Evolutionary conservation across 2,329 filamentous ascomycete genomes (phyloP), one percentile per base, ranked within the genome.

Genomic region (Neocucurbitaria cava): DNA sequence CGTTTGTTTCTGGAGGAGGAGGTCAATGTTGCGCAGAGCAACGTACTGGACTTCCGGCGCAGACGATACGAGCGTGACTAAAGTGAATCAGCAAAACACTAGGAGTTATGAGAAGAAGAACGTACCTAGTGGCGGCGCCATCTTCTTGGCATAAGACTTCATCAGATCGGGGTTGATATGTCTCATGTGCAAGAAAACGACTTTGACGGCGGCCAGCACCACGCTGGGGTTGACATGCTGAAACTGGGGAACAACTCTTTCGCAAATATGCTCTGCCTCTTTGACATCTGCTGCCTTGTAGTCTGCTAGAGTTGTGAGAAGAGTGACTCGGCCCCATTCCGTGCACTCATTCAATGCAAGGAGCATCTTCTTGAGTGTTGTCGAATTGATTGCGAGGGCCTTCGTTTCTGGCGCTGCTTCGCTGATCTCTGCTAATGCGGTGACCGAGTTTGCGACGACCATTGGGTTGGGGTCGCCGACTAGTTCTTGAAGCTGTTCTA

Each of bases 221-320:
- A 99, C 95, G 73, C 94, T 96, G 2, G 95, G 91, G 72, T 99
- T 99, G 71, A 96, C 94, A 72, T 99, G 95, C 78, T 99, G 95
- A 75, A 99, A 99, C 73, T 99, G 95, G 36, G 95, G 95, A 47
- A 92, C 88, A 31, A 98, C 94, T 69, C 95, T 84, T 81, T 99
- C 95, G 77, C 95, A 99, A 54, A 99, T 97, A 75, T 98, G 95
- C 79, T 99, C 95, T 50, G 94, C 90, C 79, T 99, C 95, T 79
- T 97, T 98, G 56, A 92, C 83, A 73, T 98, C 94, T n/a, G 81
- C 74, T 0, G 94, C 87, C 63, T 87, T 88, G 78, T 98, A 98
- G 70, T 96, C 89, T 38, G 95, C 92, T 60, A 99, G 78, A 0
- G 92, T 96, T 10, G 90, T 89, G 59, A 99, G 80, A 54, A 99